These are phyloP conservation scores for Pythium coloratum DNA, from an alignment of 352 stramenopile genomes.

Conservation along the genomic window DNA sequence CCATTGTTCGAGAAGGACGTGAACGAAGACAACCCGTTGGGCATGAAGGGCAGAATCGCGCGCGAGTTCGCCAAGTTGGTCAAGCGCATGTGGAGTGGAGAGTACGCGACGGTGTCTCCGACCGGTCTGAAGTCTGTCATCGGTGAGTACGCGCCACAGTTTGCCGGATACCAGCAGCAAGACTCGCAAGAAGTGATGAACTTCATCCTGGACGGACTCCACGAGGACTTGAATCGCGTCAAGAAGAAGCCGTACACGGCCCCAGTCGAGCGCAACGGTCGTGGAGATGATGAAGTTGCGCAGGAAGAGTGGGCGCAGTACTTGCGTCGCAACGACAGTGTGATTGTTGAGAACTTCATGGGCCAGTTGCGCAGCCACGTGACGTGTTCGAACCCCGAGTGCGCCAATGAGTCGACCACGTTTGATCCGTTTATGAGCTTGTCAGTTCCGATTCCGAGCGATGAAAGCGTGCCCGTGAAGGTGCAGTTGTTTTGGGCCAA, in stretches of 20 bases:
- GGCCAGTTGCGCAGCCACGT: slow-evolving; percentile 88
- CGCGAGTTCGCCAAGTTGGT: slow-evolving; percentile 95
- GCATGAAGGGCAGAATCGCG: slow-evolving; percentile 92
- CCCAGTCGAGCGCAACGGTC: slow-evolving; percentile 69
- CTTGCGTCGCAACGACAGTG: slow-evolving; percentile 89
- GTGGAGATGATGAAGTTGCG: slow-evolving; percentile 64
- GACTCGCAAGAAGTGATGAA: slow-evolving; percentile 93
- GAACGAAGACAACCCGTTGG: slow-evolving; percentile 95
- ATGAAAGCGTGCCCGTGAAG: slow-evolving; percentile 53
- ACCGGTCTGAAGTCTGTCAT: slow-evolving; percentile 83
- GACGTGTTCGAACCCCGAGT: slow-evolving; percentile 77
- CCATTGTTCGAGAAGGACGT: slow-evolving; percentile 82
- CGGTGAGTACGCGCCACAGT: slow-evolving; percentile 85
- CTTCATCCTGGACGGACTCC: slow-evolving; percentile 90
- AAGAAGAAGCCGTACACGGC: slow-evolving; percentile 79
- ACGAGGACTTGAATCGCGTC: slow-evolving; percentile 92
- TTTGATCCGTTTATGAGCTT: slow-evolving; percentile 92
- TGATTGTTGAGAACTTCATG: slow-evolving; percentile 91
- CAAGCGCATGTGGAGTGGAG: slow-evolving; percentile 92
- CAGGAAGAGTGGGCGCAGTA: slow-evolving; percentile 85
- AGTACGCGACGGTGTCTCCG: slow-evolving; percentile 83
- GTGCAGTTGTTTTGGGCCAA: slow-evolving; percentile 77
- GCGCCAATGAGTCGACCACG: slow-evolving; percentile 76
- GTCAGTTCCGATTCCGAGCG: slow-evolving; percentile 83
- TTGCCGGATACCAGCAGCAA: slow-evolving; percentile 89